A percentile compares a stretch with the other conserved stretches of the same genome.
Conservation (phyloP, 768 basidiomycete species). For the Suillus ampliporus region DNA sequence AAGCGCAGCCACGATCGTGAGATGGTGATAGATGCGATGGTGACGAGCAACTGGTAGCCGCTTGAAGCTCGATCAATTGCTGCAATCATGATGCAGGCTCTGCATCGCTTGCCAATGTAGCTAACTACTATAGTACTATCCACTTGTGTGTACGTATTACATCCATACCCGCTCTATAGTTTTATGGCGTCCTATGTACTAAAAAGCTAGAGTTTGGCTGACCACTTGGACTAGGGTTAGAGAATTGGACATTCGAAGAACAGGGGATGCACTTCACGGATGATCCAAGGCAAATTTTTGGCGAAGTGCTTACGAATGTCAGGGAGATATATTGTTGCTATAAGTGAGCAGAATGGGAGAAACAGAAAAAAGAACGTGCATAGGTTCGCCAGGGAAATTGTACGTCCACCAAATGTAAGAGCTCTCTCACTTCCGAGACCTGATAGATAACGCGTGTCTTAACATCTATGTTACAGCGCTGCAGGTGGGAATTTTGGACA, state of each 20-base stretch:
- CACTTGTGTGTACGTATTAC: neutral
- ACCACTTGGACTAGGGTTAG: neutral
- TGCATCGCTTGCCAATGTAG: neutral
- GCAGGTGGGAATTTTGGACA: neutral
- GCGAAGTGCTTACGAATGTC: neutral
- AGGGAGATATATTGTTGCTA: neutral
- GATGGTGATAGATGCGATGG: neutral
- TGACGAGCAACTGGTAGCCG: too few relatives aligned
- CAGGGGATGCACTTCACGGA: neutral
- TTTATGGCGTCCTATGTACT: neutral
- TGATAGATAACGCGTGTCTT: neutral
- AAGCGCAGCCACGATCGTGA: neutral
- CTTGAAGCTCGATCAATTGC: too few relatives aligned
- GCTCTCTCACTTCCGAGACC: neutral
- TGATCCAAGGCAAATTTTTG: neutral
- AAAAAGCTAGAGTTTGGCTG: neutral
- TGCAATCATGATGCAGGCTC: neutral
- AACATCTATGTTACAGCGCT: neutral
- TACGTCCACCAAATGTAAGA: neutral
- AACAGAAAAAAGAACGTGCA: neutral
- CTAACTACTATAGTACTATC: neutral
- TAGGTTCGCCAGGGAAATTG: neutral
- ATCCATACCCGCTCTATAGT: neutral
- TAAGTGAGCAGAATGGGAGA: too few relatives aligned
- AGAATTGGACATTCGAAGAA: neutral